Percentiles rank a stretch among this genome's conserved stretches.
Conservation (phyloP, 805 yeast genomes). For the Starmerella khaoyaiensis region DNA sequence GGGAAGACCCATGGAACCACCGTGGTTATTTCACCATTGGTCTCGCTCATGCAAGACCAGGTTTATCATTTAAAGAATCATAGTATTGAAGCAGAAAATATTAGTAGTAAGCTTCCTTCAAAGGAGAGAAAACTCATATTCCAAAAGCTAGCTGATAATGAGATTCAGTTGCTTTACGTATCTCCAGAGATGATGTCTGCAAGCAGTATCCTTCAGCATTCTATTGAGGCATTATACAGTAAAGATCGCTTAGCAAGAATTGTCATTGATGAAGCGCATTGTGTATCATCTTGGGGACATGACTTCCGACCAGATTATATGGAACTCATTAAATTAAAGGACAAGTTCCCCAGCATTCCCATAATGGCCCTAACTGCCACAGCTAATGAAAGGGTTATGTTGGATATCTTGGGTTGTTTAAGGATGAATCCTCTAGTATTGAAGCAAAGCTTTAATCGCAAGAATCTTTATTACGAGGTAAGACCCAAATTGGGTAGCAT, state of each 20-base stretch:
- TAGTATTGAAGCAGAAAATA: slow-evolving; percentile 72
- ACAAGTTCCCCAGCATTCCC: slow-evolving; percentile 65
- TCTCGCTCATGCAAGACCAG: slow-evolving; percentile 96
- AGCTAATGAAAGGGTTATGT: slow-evolving; percentile 77
- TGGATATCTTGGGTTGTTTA: slow-evolving; percentile 74
- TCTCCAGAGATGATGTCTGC: slow-evolving; percentile 91
- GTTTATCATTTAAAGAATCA: slow-evolving; percentile 62
- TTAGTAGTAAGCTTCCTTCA: slow-evolving; percentile 59
- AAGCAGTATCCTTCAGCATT: slow-evolving; percentile 52
- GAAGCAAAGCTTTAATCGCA: slow-evolving; percentile 85
- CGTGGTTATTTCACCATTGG: slow-evolving; percentile 83
- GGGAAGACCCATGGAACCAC: slow-evolving; percentile 77
- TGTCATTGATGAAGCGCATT: slow-evolving; percentile 95
- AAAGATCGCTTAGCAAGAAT: slow-evolving; percentile 58
- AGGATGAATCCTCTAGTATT: slow-evolving; percentile 46
- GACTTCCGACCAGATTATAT: slow-evolving; percentile 95
- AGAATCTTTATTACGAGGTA: slow-evolving; percentile 71
- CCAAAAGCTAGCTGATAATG: slow-evolving; percentile 49
- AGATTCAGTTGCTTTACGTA: slow-evolving; percentile 63
- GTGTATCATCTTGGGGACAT: slow-evolving; percentile 98
- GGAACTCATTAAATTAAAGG: slow-evolving; percentile 58
- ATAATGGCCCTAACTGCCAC: slow-evolving; percentile 96
- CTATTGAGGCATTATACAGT: slow-evolving; percentile 45
- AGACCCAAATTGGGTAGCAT: slow-evolving; percentile 36
- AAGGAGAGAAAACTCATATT: slow-evolving; percentile 53